Evolutionary conservation across 805 yeast species (phyloP).

Genomic region (Candida nitratophila): DNA sequence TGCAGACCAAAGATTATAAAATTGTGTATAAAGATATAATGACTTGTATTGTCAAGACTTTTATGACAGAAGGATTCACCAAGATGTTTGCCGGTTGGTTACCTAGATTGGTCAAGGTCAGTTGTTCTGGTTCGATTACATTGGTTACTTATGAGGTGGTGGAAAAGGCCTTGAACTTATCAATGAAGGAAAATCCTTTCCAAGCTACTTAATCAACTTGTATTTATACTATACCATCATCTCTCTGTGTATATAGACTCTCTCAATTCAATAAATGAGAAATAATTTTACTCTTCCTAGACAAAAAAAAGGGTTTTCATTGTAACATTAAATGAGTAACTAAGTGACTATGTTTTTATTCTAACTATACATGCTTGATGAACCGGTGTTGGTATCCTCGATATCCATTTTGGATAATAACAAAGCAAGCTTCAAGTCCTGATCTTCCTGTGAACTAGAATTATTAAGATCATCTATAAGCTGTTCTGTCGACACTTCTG

Average conservation of each 20-base stretch:
- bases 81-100: slow-evolving; percentile 52
- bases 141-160: slow-evolving; percentile 55
- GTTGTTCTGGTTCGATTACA: slow-evolving; percentile 65
- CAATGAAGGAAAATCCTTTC: slow-evolving; percentile 31
- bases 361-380: not conserved
- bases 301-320: too few species aligned
- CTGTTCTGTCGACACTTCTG: too few species aligned
- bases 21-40: slow-evolving; percentile 52
- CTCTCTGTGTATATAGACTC: too few species aligned
- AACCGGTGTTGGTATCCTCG: not conserved
- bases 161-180: slow-evolving; percentile 36
- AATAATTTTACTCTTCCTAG: too few species aligned
- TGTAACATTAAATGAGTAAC: not conserved
- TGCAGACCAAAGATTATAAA: slow-evolving; percentile 72
- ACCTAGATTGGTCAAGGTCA: slow-evolving; percentile 65
- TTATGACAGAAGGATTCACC: slow-evolving; percentile 37
- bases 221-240: too few species aligned
- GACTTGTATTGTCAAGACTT: slow-evolving; percentile 43
- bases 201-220: not conserved
- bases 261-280: too few species aligned
- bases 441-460: slow-evolving; percentile 2
- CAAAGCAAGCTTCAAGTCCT: slow-evolving; percentile 10
- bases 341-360: too few species aligned
- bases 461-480: not conserved
- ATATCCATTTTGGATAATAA: slow-evolving; percentile 6